Evolutionary conservation across 2,329 filamentous ascomycete genomes (phyloP).

Genomic region (Helminthosporium solani): DNA sequence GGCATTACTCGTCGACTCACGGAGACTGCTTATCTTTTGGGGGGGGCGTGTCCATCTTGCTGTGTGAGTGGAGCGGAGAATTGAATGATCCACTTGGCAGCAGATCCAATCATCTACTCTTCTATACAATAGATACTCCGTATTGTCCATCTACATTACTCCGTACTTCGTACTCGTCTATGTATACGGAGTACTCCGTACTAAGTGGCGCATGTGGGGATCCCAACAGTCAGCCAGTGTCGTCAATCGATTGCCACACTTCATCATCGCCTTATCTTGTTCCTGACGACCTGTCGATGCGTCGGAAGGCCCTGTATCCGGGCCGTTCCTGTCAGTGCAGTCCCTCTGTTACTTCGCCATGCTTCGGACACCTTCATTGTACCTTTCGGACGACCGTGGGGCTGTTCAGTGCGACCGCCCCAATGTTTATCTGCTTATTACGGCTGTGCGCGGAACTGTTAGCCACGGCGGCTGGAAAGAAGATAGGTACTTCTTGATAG

Average conservation of each 20-base stretch:
- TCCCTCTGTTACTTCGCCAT: not conserved
- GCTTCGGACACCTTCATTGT: not conserved
- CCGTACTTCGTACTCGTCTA: no score
- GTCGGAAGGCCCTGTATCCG: slow-evolving; percentile 7
- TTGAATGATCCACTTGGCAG: slow-evolving; percentile 1
- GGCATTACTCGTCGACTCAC: no score
- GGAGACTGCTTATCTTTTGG: no score
- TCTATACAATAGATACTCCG: no score
- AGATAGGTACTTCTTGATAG: no score
- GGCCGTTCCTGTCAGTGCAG: no score
- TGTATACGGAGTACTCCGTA: no score
- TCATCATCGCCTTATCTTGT: slow-evolving; percentile 4
- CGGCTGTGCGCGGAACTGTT: slow-evolving; percentile 12
- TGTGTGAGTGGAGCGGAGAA: not conserved
- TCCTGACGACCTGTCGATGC: slow-evolving; percentile 1
- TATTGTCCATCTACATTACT: no score
- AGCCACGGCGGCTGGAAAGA: slow-evolving; percentile 15
- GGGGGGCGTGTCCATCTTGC: not conserved
- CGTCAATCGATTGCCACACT: no score
- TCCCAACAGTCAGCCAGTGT: no score
- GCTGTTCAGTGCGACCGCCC: not conserved
- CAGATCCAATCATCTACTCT: no score
- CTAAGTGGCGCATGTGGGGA: no score
- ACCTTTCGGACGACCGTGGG: not conserved
- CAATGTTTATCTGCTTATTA: slow-evolving; percentile 2